These are phyloP conservation scores for Pinus albicaulis DNA, from an alignment of 75 land plant genomes.

Conservation along the genomic window DNA sequence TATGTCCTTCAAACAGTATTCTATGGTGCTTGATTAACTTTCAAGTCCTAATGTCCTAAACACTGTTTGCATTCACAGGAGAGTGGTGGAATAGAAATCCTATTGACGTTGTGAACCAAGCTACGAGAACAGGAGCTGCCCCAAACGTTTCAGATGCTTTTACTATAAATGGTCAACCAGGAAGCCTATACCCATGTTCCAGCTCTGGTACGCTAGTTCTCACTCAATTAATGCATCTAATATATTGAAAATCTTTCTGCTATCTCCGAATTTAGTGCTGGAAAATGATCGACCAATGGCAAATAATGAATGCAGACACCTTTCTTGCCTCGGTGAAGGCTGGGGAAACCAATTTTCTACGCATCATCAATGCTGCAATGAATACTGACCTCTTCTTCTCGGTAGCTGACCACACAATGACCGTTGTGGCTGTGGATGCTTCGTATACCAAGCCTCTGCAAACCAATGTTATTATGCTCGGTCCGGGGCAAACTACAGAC, in stretches of 20 bases:
- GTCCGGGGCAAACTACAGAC: slow-evolving; percentile 71
- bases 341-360: slow-evolving; percentile 50
- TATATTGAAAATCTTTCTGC: slow-evolving; percentile 4
- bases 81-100: slow-evolving; percentile 46
- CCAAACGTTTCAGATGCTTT: slow-evolving; percentile 35
- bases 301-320: slow-evolving; percentile 38
- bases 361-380: slow-evolving; percentile 72
- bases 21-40: background rate
- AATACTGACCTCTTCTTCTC: slow-evolving; percentile 55
- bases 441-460: slow-evolving; percentile 56
- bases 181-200: slow-evolving; percentile 29
- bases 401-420: slow-evolving; percentile 54
- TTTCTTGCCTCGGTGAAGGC: slow-evolving; percentile 16
- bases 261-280: slow-evolving; percentile 3
- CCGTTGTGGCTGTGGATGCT: slow-evolving; percentile 68
- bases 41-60: too few relatives aligned
- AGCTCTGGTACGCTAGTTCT: background rate
- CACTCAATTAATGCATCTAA: background rate
- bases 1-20: background rate
- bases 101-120: slow-evolving; percentile 14
- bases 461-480: slow-evolving; percentile 42
- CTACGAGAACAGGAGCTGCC: slow-evolving; percentile 27
- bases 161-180: slow-evolving; percentile 45
- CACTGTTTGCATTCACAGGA: slow-evolving; percentile 11
- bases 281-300: slow-evolving; percentile 30